Conservation (phyloP, 2,329 filamentous ascomycete genomes). For the Trichocomaceae sp. region DNA sequence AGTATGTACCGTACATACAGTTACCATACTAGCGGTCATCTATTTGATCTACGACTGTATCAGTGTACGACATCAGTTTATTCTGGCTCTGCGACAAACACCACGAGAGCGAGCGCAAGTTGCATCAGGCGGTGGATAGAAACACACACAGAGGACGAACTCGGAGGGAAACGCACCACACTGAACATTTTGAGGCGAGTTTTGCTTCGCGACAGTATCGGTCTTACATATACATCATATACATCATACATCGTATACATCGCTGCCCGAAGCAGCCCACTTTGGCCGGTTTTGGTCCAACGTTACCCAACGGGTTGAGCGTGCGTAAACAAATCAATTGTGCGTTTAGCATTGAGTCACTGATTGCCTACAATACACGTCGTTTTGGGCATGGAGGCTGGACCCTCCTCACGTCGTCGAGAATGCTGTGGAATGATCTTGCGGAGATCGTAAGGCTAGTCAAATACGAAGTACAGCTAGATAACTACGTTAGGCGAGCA, state of each 20-base stretch:
- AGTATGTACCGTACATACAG: neutral
- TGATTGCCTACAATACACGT: neutral
- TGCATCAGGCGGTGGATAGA: neutral
- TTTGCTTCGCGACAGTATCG: neutral
- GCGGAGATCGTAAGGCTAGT: neutral
- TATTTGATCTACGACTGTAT: neutral
- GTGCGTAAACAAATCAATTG: neutral
- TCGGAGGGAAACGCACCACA: neutral
- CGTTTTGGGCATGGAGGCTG: neutral
- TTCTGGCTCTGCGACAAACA: neutral
- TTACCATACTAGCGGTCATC: neutral
- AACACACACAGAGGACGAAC: neutral
- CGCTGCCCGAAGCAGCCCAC: conserved; percentile 10
- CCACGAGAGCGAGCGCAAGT: neutral
- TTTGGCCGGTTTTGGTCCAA: neutral
- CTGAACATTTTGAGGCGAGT: neutral
- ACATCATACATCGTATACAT: neutral
- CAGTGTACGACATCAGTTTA: neutral
- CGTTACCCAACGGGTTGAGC: conserved; percentile 1
- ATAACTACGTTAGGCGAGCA: neutral
- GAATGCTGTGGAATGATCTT: no score
- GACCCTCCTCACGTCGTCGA: neutral
- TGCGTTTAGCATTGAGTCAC: neutral
- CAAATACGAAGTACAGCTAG: no score
- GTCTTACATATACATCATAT: neutral